These are phyloP conservation scores for Mantamonas sphyraenae DNA, from an alignment of 78 protist species.

Conservation along the genomic window DNA sequence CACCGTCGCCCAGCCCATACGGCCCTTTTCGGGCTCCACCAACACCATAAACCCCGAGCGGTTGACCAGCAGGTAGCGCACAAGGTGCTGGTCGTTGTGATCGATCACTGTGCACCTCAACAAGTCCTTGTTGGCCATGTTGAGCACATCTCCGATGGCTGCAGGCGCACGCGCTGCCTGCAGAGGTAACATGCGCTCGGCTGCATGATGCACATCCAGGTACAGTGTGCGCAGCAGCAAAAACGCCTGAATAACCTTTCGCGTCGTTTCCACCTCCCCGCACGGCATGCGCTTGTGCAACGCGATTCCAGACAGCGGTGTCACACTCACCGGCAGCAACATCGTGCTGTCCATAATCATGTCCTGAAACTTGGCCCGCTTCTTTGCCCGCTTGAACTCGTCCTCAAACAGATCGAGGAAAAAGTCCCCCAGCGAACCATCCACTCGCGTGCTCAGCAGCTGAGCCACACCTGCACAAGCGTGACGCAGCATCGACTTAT, in stretches of 20 bases:
- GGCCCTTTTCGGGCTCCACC: no score
- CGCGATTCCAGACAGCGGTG: not conserved
- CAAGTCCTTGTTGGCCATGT: no score
- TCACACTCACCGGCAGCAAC: not conserved
- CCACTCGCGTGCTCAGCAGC: not conserved
- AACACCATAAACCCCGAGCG: no score
- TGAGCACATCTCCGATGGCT: no score
- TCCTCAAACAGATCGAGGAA: not conserved
- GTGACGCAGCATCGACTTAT: no score
- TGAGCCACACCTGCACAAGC: not conserved
- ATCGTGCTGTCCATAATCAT: not conserved
- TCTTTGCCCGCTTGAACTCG: not conserved
- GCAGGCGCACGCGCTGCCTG: no score
- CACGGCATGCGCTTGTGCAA: not conserved
- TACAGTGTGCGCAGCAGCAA: not conserved
- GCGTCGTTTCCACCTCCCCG: not conserved
- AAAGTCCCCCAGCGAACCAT: not conserved
- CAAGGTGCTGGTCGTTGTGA: no score
- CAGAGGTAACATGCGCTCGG: no score
- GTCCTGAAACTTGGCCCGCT: not conserved
- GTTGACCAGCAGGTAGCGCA: no score
- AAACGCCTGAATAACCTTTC: not conserved
- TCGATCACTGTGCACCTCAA: no score
- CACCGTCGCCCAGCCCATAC: no score
- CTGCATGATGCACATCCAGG: no score